Evolutionary conservation across 2,329 filamentous ascomycete species (phyloP), one percentile per base, ranked within the genome.

Genomic region (Didymella arachidicola): DNA sequence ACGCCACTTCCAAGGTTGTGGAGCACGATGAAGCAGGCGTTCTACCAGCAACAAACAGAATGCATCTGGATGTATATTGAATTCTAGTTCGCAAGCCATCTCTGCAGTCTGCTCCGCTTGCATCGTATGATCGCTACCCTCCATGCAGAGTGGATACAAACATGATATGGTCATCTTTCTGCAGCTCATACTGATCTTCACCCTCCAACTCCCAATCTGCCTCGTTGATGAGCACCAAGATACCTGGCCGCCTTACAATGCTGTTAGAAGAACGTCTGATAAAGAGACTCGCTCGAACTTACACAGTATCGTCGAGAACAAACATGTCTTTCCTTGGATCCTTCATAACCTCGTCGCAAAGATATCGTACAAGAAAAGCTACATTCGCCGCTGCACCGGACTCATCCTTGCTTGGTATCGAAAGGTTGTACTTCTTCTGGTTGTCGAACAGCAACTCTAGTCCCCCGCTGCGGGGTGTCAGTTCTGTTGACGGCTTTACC

Each of bases 171-270:
- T 99, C 95, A 58, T 88, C 86, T 61, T 82, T 79, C 78, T 94
- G 88, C 57, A 99, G 80, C 78, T 93, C 89, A 74, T 98, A 98
- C 65, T 87, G 85, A 74, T 95, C 93, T 79, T 98, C 94, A 18
- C 93, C 95, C 79, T 98, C 95, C 12, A 99, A 86, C 78, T 98
- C 95, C 95, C 95, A 99, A 77, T 99, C 95, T 26, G 93, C 92
- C 70, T 99, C 95, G 75, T 99, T 99, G 77, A 99, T 96, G 57
- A 99, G 84, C 27, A 97, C 94, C 42, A 99, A 86, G 76, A 99
- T 97, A 2, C 95, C 95, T 5, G 95, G 95, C 52, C 95, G 93
- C 60, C 94, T 98, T 56, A 26, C n/a, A 18, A 50, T 1, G 11
- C 67, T 60, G 65, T 70, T 51, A 73, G 69, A 41, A 46, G 58